A percentile compares a stretch with the other conserved stretches of the same genome.
Conservation (phyloP, 2,329 filamentous ascomycete genomes). For the Alternaria triticimaculans region DNA sequence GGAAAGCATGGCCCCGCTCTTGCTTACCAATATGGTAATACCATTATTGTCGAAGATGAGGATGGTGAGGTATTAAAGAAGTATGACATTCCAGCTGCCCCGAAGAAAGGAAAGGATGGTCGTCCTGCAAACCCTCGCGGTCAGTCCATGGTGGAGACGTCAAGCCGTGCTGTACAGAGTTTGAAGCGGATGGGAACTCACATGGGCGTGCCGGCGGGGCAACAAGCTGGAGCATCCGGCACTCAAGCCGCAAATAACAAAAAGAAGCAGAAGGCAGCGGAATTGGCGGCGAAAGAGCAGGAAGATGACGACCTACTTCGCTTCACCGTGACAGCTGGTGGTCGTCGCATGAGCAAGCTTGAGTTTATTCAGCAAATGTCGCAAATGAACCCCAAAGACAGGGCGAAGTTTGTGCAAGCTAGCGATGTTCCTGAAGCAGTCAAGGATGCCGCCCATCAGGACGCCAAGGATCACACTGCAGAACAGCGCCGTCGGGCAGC, state of each 20-base stretch:
- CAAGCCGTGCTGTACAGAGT: constrained; percentile 51
- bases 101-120: constrained; percentile 40
- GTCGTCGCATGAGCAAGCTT: constrained; percentile 77
- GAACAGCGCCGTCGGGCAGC: constrained; percentile 35
- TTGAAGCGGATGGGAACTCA: constrained; percentile 61
- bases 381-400: constrained; percentile 71
- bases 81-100: constrained; percentile 71
- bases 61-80: constrained; percentile 87
- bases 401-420: constrained; percentile 57
- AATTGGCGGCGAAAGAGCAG: constrained; percentile 50
- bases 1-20: constrained; percentile 71
- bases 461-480: constrained; percentile 49
- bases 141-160: constrained; percentile 39
- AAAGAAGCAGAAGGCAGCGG: constrained; percentile 26
- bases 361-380: constrained; percentile 80
- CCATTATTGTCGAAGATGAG: constrained; percentile 87
- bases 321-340: constrained; percentile 77
- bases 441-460: constrained; percentile 55
- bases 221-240: constrained; percentile 33
- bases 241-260: constrained; percentile 24
- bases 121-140: constrained; percentile 40
- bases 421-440: constrained; percentile 56
- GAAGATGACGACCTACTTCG: constrained; percentile 75
- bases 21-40: constrained; percentile 86
- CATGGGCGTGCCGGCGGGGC: constrained; percentile 52